These are phyloP conservation scores for Prosopis cineraria DNA, from an alignment of 306 rosid species.

Conservation along the genomic window DNA sequence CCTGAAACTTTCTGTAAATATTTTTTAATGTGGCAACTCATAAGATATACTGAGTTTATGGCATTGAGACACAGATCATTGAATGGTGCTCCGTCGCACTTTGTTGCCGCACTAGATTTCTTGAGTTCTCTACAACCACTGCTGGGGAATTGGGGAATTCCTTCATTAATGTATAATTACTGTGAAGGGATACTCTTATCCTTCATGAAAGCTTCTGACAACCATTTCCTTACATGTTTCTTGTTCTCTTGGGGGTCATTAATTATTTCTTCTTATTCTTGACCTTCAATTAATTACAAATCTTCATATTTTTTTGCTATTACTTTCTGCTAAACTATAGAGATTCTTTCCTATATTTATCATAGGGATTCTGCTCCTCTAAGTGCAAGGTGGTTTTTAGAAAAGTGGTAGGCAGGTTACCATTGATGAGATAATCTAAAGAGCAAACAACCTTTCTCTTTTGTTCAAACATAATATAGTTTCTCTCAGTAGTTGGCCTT, in stretches of 20 bases:
- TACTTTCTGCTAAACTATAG: not conserved
- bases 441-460: not conserved
- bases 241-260: not conserved
- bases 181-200: not conserved
- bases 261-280: too few species aligned
- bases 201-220: not conserved
- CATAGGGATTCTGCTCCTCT: not conserved
- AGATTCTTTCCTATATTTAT: conserved; percentile 22
- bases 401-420: not conserved
- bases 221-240: not conserved
- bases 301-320: conserved; percentile 6
- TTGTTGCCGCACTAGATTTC: not conserved
- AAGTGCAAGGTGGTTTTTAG: not conserved
- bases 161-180: not conserved
- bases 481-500: conserved; percentile 16
- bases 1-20: not conserved
- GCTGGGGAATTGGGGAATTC: not conserved
- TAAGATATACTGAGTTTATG: not conserved
- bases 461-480: not conserved
- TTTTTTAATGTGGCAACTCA: not conserved
- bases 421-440: not conserved
- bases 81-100: not conserved
- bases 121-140: not conserved
- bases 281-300: not conserved
- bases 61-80: not conserved